Evolutionary conservation across 192 early-diverging fungal genomes (phyloP), one percentile per base, ranked within the genome.

Genomic region (Phlyctochytrium bullatum): DNA sequence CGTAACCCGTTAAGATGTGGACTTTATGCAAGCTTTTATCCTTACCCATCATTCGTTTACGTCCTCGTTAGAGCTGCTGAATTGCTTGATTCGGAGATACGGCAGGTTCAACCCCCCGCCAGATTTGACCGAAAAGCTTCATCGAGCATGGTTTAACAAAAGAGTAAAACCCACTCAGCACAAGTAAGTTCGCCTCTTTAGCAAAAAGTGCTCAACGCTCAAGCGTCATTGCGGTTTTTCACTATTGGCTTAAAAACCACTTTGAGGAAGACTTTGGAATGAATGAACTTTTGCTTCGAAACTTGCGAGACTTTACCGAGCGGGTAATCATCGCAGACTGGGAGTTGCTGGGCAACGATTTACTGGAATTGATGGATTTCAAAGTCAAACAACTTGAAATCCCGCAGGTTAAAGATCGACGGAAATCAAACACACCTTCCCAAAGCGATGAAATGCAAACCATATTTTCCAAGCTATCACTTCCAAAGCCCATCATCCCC

Each of bases 31-130:
- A 29, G 69, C 68, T 10, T 67, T 86, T 4, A 32, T 86, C 10
- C 25, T 86, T 30, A 86, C 84, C 6, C 84, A 86, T 62, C 84
- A 86, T 59, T 86, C 84, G 1, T 80, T 86, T 52, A 81, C 76
- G 1, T 83, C 84, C 20, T 81, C 80, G 2, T 36, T 72, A 24
- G 75, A 80, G 36, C 62, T 86, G 4, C 52, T 85, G 61, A 74
- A 83, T 51, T 61, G 66, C 1, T 61, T 85, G 30, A 58, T 72
- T 14, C 56, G 61, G 23, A 62, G 81, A 61, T 85, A 85, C 59
- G 72, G 61, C 31, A 52, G 14, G 10, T 73, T 84, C 25, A 73
- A 72, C 0, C 72, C 79, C 16, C 83, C 80, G 34, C 66, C 62
- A 36, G 79, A 73, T 14, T 56, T 85, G 16, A 76, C 61, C 54